These are phyloP conservation scores for Volvariella volvacea DNA, from an alignment of 1,284 basidiomycete genomes.

Conservation along the genomic window DNA sequence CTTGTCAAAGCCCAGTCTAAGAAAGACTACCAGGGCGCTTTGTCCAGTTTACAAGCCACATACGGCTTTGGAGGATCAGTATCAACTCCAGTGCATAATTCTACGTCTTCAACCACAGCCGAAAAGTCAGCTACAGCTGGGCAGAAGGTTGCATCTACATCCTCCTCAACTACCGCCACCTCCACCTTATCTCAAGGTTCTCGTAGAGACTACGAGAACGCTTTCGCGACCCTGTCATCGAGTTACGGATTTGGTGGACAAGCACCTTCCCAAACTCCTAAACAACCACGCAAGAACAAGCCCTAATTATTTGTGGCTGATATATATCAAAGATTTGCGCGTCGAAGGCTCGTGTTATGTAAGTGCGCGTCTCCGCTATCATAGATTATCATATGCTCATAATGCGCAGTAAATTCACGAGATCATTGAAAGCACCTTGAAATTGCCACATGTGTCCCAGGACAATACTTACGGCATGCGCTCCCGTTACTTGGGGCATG, in stretches of 20 bases:
- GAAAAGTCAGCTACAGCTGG: neutral
- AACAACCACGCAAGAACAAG: neutral
- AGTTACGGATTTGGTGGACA: constrained; percentile 7
- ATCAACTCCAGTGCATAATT: neutral
- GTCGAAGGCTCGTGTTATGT: no score
- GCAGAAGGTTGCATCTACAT: neutral
- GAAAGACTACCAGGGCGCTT: constrained; percentile 4
- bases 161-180: neutral
- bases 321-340: no score
- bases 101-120: neutral
- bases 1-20: neutral
- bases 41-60: neutral
- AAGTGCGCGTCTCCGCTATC: no score
- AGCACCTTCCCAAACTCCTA: neutral
- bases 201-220: constrained; percentile 10
- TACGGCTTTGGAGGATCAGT: neutral
- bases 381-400: no score
- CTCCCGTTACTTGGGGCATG: no score
- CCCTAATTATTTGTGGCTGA: no score
- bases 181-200: neutral
- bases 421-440: no score
- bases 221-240: constrained; percentile 9
- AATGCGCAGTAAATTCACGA: no score
- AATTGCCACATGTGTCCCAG: no score
- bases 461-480: no score